A percentile compares a stretch with the other conserved stretches of the same genome.
Evolutionary conservation across 495 filamentous ascomycete genomes (phyloP).

Genomic region (Neurospora tetrasperma): DNA sequence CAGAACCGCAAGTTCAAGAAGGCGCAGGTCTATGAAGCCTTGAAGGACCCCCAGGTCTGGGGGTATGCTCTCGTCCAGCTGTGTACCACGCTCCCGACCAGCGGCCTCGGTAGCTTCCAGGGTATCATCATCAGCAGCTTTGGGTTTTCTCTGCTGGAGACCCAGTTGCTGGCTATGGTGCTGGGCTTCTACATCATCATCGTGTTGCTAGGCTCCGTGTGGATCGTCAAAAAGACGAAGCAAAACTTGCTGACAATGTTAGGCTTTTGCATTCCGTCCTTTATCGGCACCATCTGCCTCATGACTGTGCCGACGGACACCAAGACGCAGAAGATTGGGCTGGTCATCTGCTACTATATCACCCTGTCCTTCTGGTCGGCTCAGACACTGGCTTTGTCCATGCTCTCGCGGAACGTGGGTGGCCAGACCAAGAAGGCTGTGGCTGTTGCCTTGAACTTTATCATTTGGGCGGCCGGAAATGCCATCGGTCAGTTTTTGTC

Average conservation of each 20-base stretch:
- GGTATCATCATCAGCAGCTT: conserved; percentile 49
- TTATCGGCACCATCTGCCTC: conserved; percentile 47
- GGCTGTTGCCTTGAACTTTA: conserved; percentile 38
- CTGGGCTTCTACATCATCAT: conserved; percentile 61
- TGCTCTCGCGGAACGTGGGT: conserved; percentile 42
- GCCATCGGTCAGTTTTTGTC: conserved; percentile 25
- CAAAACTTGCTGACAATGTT: conserved; percentile 59
- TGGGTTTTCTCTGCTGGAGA: conserved; percentile 40
- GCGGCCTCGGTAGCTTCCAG: conserved; percentile 55
- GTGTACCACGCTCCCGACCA: conserved; percentile 57
- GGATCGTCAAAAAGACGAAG: conserved; percentile 50
- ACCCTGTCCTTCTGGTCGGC: conserved; percentile 49
- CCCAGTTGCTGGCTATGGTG: conserved; percentile 56
- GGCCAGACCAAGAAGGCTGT: conserved; percentile 47
- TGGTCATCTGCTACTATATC: conserved; percentile 49
- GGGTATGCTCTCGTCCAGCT: conserved; percentile 46
- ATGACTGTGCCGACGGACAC: conserved; percentile 39
- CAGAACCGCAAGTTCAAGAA: conserved; percentile 48
- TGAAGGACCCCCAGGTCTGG: conserved; percentile 41
- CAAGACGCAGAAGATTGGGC: conserved; percentile 35
- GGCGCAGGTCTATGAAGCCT: conserved; percentile 35
- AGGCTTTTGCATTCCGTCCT: conserved; percentile 51
- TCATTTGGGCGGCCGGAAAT: conserved; percentile 42
- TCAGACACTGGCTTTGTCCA: conserved; percentile 41
- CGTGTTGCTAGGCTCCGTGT: conserved; percentile 51